phyloP scores from a whole-genome alignment of 805 yeast genomes.

The Candida odintsovae region DNA sequence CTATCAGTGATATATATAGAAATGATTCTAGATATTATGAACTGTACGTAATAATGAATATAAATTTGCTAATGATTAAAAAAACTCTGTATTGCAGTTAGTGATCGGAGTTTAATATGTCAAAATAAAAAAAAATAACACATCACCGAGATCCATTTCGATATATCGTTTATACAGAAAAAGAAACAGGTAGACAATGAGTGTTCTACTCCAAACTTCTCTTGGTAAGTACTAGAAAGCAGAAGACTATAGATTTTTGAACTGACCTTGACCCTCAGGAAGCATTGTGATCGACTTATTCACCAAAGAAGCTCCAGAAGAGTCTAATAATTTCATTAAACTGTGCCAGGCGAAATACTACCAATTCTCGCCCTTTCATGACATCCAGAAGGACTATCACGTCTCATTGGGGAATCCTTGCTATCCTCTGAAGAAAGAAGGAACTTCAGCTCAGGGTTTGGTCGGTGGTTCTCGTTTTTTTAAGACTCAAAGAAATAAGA shows the following conservation, averaged over 20 bases:
- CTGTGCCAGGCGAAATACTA: constrained; percentile 48
- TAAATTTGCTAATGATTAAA: no score
- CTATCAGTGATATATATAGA: no score
- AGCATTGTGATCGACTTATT: constrained; percentile 46
- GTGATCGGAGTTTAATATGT: no score
- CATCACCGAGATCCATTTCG: no score
- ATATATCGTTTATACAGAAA: no score
- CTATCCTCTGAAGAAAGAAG: constrained; percentile 33
- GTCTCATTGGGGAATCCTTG: constrained; percentile 45
- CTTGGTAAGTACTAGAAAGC: constrained; percentile 23
- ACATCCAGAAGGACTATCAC: constrained; percentile 33
- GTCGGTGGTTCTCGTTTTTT: constrained; percentile 15
- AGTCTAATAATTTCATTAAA: constrained; percentile 43
- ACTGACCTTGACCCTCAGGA: constrained; percentile 33
- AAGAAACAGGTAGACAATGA: constrained; percentile 22
- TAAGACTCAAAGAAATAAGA: constrained; percentile 17
- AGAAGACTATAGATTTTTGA: neutral
- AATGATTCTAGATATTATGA: no score
- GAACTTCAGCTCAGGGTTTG: constrained; percentile 28
- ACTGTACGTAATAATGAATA: no score
- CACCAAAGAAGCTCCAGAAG: constrained; percentile 29
- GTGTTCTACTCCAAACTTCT: constrained; percentile 36
- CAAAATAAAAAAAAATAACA: no score
- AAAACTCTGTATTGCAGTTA: no score
- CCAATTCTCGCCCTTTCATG: constrained; percentile 44